phyloP scores from a whole-genome alignment of 768 basidiomycete genomes.

The Strobilomyces confusus region DNA sequence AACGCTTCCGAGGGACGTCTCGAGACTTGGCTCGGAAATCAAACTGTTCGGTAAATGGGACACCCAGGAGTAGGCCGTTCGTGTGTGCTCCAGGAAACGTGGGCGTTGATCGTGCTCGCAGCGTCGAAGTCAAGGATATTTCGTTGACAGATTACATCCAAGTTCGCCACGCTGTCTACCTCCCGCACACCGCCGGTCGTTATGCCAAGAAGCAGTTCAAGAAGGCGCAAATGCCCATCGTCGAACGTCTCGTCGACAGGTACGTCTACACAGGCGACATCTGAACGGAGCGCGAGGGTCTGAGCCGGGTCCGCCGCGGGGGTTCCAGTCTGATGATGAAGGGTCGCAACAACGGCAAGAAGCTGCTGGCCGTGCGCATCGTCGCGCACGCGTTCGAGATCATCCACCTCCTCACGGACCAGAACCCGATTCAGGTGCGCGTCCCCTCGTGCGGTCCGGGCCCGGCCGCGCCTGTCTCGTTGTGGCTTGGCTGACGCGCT shows the following conservation, averaged over 20 bases:
- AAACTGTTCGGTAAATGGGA: constrained; percentile 99
- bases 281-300: not conserved
- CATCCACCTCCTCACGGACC: constrained; percentile 99
- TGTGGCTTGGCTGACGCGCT: too few species aligned
- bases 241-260: constrained; percentile 98
- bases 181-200: constrained; percentile 98
- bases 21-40: constrained; percentile 77
- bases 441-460: not conserved
- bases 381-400: constrained; percentile 99
- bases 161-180: constrained; percentile 94
- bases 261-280: constrained; percentile 31
- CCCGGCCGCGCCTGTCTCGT: too few species aligned
- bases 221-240: constrained; percentile 99
- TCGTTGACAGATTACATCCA: constrained; percentile 99
- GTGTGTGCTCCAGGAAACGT: not conserved
- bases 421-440: constrained; percentile 97
- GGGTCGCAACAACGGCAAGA: constrained; percentile 99
- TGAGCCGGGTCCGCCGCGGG: not conserved
- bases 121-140: constrained; percentile 99
- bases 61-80: constrained; percentile 79
- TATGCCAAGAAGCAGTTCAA: constrained; percentile 99
- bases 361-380: constrained; percentile 97
- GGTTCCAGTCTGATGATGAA: constrained; percentile 94
- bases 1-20: constrained; percentile 80
- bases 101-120: constrained; percentile 33